Evolutionary conservation across 495 filamentous ascomycete species (phyloP).

Genomic region (Xylaria flabelliformis): DNA sequence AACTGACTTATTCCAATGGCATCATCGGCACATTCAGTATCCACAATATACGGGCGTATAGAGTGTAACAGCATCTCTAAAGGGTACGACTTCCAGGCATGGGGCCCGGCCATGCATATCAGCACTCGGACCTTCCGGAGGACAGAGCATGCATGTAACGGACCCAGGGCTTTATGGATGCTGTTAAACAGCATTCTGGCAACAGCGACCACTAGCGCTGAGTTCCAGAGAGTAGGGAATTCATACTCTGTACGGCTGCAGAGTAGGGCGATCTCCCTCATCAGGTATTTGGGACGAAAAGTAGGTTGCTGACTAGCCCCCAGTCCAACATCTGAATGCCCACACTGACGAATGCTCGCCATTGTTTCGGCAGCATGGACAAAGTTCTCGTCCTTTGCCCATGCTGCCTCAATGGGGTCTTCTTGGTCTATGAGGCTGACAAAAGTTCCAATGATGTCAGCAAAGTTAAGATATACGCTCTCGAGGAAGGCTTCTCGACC

Average conservation of each 20-base stretch:
- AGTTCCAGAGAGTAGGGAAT: slow-evolving; percentile 73
- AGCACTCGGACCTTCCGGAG: slow-evolving; percentile 85
- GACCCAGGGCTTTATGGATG: slow-evolving; percentile 85
- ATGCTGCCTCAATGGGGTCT: slow-evolving; percentile 70
- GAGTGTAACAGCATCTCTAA: slow-evolving; percentile 91
- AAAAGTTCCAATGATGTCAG: slow-evolving; percentile 74
- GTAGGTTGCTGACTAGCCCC: slow-evolving; percentile 83
- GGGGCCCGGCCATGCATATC: slow-evolving; percentile 74
- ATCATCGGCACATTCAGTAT: slow-evolving; percentile 90
- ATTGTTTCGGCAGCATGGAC: slow-evolving; percentile 66
- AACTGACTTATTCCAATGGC: slow-evolving; percentile 87
- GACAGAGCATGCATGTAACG: slow-evolving; percentile 82
- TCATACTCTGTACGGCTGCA: slow-evolving; percentile 73
- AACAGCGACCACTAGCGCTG: slow-evolving; percentile 74
- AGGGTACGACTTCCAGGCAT: slow-evolving; percentile 77
- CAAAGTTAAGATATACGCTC: slow-evolving; percentile 71
- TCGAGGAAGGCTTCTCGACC: slow-evolving; percentile 68
- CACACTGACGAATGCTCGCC: slow-evolving; percentile 67
- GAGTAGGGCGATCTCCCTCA: slow-evolving; percentile 75
- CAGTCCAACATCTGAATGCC: slow-evolving; percentile 63
- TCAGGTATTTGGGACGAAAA: slow-evolving; percentile 77
- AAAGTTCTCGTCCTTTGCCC: slow-evolving; percentile 68
- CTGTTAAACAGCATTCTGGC: slow-evolving; percentile 79
- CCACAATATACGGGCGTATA: slow-evolving; percentile 76
- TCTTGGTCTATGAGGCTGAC: slow-evolving; percentile 78